Base-by-base conservation (phyloP, 2,329 filamentous ascomycete genomes). In the Neofusicoccum laricinum region DNA sequence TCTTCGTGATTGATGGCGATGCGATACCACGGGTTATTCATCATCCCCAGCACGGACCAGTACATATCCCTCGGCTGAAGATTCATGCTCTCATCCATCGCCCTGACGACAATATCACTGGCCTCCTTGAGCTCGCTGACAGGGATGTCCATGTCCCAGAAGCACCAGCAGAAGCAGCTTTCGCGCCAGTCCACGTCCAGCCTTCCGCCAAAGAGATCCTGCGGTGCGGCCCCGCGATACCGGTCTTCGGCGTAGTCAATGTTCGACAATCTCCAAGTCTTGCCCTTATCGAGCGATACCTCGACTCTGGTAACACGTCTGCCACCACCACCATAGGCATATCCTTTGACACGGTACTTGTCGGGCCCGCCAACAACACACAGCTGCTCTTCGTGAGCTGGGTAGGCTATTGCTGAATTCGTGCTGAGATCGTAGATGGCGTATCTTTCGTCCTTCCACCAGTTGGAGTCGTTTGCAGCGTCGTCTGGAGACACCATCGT, bases 21-120 rank as follows among this genome's bases (percentile, higher is more conserved):
- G 4, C 93, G 85, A 75, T 90, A 97, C 93, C 93, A 97, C 0
- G 92, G 91, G 70, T 97, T 97, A 78, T 97, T 97, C 93, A 97
- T 97, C 93, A 97, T 97, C 0, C 93, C 93, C 43, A 97, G 80
- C 2, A 96, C 92, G 66, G 88, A 93, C 93, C 93, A 97, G 78
- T 97, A 97, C 91, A 97, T 95, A 71, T 97, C 93, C 66, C 91
- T 85, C 4, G 93, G 93, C 74, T 96, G 92, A 0, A 91, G 81
- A 76, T 90, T 91, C 86, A 97, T 89, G 63, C 89, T 86, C 68
- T 97, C 93, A 69, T 97, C 93, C 92, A 97, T 96, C 4, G 89
- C 90, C 49, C 93, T 85, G 4, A 96, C 88, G 71, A 96, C 84
- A 41, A 97, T 86, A 70, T 93, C 92, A 48, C 87, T 85, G 0